These are phyloP conservation scores for Dianthus caryophyllus DNA, from an alignment of 148 eudicot genomes.

Conservation along the genomic window DNA sequence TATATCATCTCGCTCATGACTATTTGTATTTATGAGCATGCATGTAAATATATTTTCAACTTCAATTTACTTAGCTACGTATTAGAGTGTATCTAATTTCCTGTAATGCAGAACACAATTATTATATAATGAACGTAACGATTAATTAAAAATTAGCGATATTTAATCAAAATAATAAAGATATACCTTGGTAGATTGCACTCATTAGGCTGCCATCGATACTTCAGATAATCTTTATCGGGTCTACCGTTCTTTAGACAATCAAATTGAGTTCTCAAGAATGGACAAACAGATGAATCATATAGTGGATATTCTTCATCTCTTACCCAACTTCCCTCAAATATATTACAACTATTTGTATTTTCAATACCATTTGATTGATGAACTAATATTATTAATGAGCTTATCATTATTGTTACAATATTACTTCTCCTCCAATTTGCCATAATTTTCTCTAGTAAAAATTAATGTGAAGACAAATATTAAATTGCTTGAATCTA, in stretches of 20 bases:
- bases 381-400: not conserved
- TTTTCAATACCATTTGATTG: slow-evolving; percentile 19
- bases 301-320: slow-evolving; percentile 34
- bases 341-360: slow-evolving; percentile 27
- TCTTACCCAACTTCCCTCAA: slow-evolving; percentile 36
- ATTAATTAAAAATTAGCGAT: not conserved
- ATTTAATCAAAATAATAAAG: not conserved
- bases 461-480: not conserved
- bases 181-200: slow-evolving; percentile 31
- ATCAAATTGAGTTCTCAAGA: slow-evolving; percentile 27
- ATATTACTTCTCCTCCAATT: not conserved
- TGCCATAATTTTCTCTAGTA: slow-evolving; percentile 5
- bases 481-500: not conserved
- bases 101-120: too few relatives aligned
- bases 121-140: not conserved
- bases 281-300: slow-evolving; percentile 25
- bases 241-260: slow-evolving; percentile 40
- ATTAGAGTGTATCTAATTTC: too few relatives aligned
- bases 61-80: too few relatives aligned
- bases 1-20: too few relatives aligned
- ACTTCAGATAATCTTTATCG: slow-evolving; percentile 31
- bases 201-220: slow-evolving; percentile 34
- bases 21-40: too few relatives aligned
- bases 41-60: too few relatives aligned
- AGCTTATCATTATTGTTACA: not conserved